Conservation (phyloP, 441 rosid genomes). For the Corymbia citriodora region DNA sequence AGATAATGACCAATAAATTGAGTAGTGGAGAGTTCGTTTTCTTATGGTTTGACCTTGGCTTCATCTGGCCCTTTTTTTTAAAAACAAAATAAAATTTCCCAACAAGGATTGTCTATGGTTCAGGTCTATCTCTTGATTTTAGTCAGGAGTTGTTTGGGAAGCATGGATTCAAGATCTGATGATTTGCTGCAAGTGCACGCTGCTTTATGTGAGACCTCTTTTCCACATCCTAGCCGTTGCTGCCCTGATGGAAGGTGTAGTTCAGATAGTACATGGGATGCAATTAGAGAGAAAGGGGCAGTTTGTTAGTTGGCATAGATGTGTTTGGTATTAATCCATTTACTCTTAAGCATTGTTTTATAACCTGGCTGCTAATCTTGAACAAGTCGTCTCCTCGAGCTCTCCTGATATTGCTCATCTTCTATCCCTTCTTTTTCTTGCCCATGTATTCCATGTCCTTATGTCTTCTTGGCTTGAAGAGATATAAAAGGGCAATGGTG, state of each 20-base stretch:
- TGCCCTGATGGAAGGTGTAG: not conserved
- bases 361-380: not conserved
- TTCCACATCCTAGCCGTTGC: not conserved
- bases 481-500: too few relatives aligned
- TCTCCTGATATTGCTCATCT: not conserved
- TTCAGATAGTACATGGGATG: not conserved
- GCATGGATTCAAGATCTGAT: not conserved
- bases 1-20: not conserved
- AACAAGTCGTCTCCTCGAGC: not conserved
- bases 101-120: not conserved
- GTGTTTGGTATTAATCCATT: too few relatives aligned
- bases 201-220: not conserved
- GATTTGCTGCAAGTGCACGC: not conserved
- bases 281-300: not conserved
- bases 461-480: too few relatives aligned
- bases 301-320: too few relatives aligned
- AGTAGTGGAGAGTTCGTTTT: not conserved
- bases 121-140: not conserved
- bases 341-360: too few relatives aligned
- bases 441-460: not conserved
- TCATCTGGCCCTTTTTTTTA: not conserved
- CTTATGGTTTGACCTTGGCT: not conserved
- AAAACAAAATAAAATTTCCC: not conserved
- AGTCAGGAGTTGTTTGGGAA: not conserved
- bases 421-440: not conserved